These are phyloP conservation scores for Gloeostereum incarnatum DNA, from an alignment of 768 basidiomycete species.

Conservation along the genomic window DNA sequence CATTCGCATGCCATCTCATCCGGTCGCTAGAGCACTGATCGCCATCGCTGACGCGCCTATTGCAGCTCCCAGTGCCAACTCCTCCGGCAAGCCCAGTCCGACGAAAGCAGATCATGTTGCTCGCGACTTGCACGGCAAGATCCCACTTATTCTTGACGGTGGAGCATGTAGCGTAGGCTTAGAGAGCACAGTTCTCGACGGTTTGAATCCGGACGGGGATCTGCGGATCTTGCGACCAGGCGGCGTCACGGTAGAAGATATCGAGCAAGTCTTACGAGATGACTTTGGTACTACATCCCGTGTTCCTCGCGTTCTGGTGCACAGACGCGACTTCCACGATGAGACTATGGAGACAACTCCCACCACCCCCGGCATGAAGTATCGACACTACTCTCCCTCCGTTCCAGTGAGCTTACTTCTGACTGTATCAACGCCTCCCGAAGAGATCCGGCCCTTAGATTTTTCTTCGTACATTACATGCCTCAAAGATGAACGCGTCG, in stretches of 20 bases:
- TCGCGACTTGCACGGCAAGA: constrained; percentile 66
- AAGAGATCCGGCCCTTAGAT: constrained; percentile 18
- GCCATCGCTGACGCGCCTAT: constrained; percentile 64
- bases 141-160: constrained; percentile 83
- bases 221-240: constrained; percentile 86
- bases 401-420: constrained; percentile 76
- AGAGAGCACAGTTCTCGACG: constrained; percentile 95
- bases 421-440: constrained; percentile 34
- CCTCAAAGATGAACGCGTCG: constrained; percentile 18
- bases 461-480: constrained; percentile 31
- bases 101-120: constrained; percentile 82
- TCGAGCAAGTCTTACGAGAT: constrained; percentile 49
- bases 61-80: constrained; percentile 93
- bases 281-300: constrained; percentile 19
- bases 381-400: constrained; percentile 90
- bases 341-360: constrained; percentile 66
- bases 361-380: constrained; percentile 98
- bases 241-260: constrained; percentile 84
- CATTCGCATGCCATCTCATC: constrained; percentile 91
- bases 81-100: constrained; percentile 90
- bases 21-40: constrained; percentile 86
- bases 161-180: constrained; percentile 84
- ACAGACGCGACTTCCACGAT: constrained; percentile 70
- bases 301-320: constrained; percentile 63
- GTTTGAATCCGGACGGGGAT: constrained; percentile 62